Base-by-base conservation (phyloP, 805 yeast species). In the Wickerhamiella vanderwaltii region DNA sequence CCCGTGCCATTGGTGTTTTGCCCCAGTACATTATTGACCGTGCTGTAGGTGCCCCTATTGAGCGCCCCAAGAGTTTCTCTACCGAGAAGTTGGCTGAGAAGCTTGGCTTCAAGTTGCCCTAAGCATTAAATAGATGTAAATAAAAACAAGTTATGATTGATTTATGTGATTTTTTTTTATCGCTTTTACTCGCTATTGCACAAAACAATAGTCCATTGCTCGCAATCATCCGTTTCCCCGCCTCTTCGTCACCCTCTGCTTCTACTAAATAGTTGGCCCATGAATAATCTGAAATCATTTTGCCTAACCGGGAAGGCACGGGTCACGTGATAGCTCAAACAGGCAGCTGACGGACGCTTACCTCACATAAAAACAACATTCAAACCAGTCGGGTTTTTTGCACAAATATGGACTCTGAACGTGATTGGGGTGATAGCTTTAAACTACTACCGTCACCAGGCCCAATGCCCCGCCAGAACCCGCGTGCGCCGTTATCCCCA, bases 11-110 rank as follows among this genome's bases (percentile, higher is more conserved):
- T 47, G 93, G 93, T 69, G 87, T 79, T 43, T 68, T 81, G 57
- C 86, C 91, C 48, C 91, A 82, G 69, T 69, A 80, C 65, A 79
- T 81, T 65, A 75, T 77, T 57, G 91, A 81, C 68, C 75, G 93
- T 63, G 87, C 86, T 53, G 66, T 77, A 47, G 91, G 91, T 58
- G 62, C 73, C 53, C 77, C 93, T 54, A 79, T 81, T 59, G 93
- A 81, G 70, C 79, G 93, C 69, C 91, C 91, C 67, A 81, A 81
- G 68, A 78, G 94, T 49, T 83, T 85, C 84, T 82, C 94, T 48
- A 84, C 95, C 51, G 88, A 84, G 68, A 85, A 85, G 69, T 83
- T 80, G 72, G 77, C 75, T 60, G 85, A 83, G 71, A 51, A 52
- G 54, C 37, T 51, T 40, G 49, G 49, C 48, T 48, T 50, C 52